Evolutionary conservation across 257 asterid species (phyloP).

Genomic region (Petunia axillaris): DNA sequence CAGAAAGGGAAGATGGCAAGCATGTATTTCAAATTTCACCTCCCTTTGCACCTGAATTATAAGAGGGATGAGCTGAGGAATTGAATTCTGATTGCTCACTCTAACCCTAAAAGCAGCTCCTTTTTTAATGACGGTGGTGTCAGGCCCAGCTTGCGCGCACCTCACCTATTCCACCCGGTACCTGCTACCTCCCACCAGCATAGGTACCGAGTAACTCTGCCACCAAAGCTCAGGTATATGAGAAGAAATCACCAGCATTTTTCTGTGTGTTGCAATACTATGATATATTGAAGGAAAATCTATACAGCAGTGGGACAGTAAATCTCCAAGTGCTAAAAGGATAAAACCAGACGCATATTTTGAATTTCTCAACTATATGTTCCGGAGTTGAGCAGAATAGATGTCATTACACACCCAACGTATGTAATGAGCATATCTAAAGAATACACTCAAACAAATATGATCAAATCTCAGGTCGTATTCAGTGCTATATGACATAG

Average conservation of each 20-base stretch:
- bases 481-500: slow-evolving; percentile 7
- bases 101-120: slow-evolving; percentile 6
- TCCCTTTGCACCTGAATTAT: slow-evolving; percentile 3
- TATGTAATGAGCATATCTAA: slow-evolving; percentile 1
- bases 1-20: background rate
- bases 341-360: background rate
- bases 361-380: slow-evolving; percentile 1
- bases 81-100: slow-evolving; percentile 16
- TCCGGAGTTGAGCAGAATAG: background rate
- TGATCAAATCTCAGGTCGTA: slow-evolving; percentile 19
- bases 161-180: no score
- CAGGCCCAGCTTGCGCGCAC: no score
- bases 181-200: no score
- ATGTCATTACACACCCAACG: background rate
- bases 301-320: background rate
- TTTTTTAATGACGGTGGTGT: background rate
- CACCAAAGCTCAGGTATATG: no score
- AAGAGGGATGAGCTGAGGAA: slow-evolving; percentile 13
- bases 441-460: slow-evolving; percentile 5
- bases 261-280: background rate
- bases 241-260: background rate
- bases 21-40: slow-evolving; percentile 17
- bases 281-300: background rate
- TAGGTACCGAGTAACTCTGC: no score
- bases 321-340: slow-evolving; percentile 10